These are phyloP conservation scores for Nitzschia inconspicua DNA, from an alignment of 108 stramenopile species.

Conservation along the genomic window DNA sequence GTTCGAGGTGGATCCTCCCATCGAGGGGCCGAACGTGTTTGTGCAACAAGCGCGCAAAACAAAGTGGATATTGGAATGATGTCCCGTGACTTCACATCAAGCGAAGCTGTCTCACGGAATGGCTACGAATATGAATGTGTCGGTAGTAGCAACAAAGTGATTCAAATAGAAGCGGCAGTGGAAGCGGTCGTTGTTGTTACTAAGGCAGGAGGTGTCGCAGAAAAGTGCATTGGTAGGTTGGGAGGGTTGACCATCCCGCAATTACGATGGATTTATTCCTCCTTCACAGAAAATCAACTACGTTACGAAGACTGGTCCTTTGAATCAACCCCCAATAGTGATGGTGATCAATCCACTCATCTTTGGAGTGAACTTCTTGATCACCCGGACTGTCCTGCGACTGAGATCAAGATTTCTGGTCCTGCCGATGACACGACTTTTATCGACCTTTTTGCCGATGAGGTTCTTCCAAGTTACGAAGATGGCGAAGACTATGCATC, in stretches of 20 bases:
- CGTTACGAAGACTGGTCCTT: background rate
- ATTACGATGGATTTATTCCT: constrained; percentile 24
- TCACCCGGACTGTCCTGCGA: background rate
- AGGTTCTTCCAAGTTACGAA: background rate
- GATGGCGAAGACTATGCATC: background rate
- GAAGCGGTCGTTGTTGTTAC: constrained; percentile 5
- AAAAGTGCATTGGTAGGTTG: constrained; percentile 2
- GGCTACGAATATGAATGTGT: constrained; percentile 1
- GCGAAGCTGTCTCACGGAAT: background rate
- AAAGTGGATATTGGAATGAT: constrained; percentile 23
- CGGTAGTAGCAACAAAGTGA: background rate
- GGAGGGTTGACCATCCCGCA: constrained; percentile 16
- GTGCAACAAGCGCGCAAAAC: background rate
- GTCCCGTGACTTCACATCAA: constrained; percentile 16
- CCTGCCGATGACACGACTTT: background rate
- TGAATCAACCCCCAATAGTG: background rate
- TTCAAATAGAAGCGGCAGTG: constrained; percentile 27
- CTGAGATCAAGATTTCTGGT: constrained; percentile 4
- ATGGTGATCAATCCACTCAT: constrained; percentile 6
- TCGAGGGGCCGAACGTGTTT: constrained; percentile 17
- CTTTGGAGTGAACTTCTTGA: constrained; percentile 14
- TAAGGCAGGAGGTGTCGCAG: background rate
- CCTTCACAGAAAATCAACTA: constrained; percentile 5
- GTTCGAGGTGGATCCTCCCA: constrained; percentile 23
- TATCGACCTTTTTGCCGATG: constrained; percentile 1